Evolutionary conservation across 2,329 filamentous ascomycete species (phyloP).

Genomic region (Akanthomyces muscarius): DNA sequence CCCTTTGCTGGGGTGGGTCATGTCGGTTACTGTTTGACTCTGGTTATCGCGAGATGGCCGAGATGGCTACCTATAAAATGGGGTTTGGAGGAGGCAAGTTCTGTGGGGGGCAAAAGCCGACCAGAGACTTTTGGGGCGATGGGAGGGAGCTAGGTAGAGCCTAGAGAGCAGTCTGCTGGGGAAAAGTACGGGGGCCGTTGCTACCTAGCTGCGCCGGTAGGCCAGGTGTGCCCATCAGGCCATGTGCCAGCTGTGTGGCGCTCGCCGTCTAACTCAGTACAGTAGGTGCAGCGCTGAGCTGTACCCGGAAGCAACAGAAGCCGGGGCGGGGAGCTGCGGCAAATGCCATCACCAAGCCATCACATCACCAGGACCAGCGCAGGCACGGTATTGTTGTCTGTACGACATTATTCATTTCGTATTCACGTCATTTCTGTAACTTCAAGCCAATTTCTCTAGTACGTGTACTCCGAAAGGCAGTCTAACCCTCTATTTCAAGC

Average conservation of each 20-base stretch:
- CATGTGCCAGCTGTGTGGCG: too few species aligned
- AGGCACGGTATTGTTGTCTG: not conserved
- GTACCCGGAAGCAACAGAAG: not conserved
- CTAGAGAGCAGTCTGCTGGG: not conserved
- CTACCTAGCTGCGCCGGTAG: not conserved
- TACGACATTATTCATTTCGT: too few species aligned
- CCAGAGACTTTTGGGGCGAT: not conserved
- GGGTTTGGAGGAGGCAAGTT: slow-evolving; percentile 17
- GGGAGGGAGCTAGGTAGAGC: not conserved
- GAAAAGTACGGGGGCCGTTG: not conserved
- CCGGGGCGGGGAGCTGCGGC: not conserved
- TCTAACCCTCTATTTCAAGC: slow-evolving; percentile 21
- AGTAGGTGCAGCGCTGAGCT: not conserved
- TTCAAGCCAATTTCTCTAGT: not conserved
- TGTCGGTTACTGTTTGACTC: slow-evolving; percentile 6
- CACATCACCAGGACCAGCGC: not conserved
- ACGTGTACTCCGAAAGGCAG: too few species aligned
- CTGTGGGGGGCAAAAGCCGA: slow-evolving; percentile 18
- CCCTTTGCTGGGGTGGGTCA: slow-evolving; percentile 20
- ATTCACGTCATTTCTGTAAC: not conserved
- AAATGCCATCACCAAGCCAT: not conserved
- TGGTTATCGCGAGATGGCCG: slow-evolving; percentile 13
- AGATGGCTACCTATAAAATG: slow-evolving; percentile 11
- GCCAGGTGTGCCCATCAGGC: too few species aligned
- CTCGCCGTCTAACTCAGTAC: too few species aligned